Evolutionary conservation across 2,329 filamentous ascomycete genomes (phyloP), one percentile per base, ranked within the genome.

Genomic region (Monosporascus cannonballus): DNA sequence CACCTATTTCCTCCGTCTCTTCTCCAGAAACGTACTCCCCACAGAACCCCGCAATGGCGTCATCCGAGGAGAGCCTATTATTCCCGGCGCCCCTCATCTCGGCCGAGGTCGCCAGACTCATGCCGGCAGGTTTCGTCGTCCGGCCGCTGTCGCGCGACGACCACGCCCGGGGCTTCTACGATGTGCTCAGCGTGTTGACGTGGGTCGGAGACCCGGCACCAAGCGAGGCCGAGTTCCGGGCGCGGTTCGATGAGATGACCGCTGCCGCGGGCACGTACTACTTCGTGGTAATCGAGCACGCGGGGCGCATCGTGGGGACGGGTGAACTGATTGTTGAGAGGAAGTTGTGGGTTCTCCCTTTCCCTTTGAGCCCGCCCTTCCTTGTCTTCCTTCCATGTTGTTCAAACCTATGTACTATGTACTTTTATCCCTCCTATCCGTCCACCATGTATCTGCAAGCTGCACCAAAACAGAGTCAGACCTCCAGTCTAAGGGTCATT

Each of bases 251-350:
- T 56, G 84, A 86, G 56, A 72, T 74, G 68, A 57, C 55, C 1
- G 55, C 57, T 15, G 68, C 71, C 7, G 64, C 61, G 47, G 70
- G 68, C n/a, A 72, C 71, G 0, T 92, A 93, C 69, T 91, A 86
- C 68, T 76, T 91, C 50, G 70, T 90, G 30, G 85, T 88, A 46
- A 82, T 93, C 52, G 81, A 85, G 58, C 79, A 90, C 64, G 68
- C 75, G 9, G 74, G 71, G 22, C 75, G 75, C 53, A 79, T 92
- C 51, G 87, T 92, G 15, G 89, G 85, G 6, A 91, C 88, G 0
- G 89, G 89, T 0, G 83, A 83, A 42, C 71, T 94, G 66, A 77
- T 94, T 55, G 86, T 90, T 37, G 89, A 94, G 77, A 80, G 85
- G 72, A 93, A 93, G 70, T 88, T 89, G 82, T 85, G 67, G 57